Evolutionary conservation across 495 filamentous ascomycete species (phyloP).

Genomic region (Xylaria grammica): DNA sequence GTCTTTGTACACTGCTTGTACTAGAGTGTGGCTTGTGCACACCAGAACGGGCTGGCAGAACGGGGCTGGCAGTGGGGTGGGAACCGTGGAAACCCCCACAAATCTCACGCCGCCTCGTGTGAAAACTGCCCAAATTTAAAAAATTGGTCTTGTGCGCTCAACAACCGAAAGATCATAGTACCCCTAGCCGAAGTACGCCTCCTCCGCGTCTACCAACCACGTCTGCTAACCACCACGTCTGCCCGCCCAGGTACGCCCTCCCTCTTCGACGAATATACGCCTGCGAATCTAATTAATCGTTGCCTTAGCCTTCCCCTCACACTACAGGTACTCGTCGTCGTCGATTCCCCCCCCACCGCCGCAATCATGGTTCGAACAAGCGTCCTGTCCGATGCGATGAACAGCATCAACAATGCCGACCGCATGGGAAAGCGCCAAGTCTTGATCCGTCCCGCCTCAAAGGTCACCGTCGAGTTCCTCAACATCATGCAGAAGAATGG

Average conservation of each 20-base stretch:
- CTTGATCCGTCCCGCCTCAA: conserved; percentile 80
- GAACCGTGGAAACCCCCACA: background rate
- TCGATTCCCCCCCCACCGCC: conserved; percentile 36
- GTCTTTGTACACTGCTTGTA: no score
- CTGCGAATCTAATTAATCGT: conserved; percentile 43
- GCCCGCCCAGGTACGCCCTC: conserved; percentile 74
- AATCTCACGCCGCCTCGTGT: background rate
- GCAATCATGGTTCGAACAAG: conserved; percentile 86
- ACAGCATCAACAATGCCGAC: conserved; percentile 92
- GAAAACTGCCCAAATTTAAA: background rate
- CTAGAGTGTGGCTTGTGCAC: no score
- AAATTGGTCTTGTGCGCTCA: conserved; percentile 18
- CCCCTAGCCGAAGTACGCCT: conserved; percentile 5
- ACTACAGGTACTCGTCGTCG: conserved; percentile 70
- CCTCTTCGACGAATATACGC: background rate
- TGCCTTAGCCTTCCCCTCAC: conserved; percentile 61
- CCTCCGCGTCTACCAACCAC: conserved; percentile 18
- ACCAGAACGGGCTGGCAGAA: no score
- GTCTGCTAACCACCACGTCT: conserved; percentile 19
- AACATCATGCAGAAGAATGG: conserved; percentile 91
- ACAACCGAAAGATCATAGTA: conserved; percentile 8
- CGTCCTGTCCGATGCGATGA: conserved; percentile 90
- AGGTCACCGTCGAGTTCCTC: conserved; percentile 92
- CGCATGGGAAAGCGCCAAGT: conserved; percentile 89
- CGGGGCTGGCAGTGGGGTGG: background rate